phyloP scores from a whole-genome alignment of 345 rosid genomes.

The Geranium brycei region DNA sequence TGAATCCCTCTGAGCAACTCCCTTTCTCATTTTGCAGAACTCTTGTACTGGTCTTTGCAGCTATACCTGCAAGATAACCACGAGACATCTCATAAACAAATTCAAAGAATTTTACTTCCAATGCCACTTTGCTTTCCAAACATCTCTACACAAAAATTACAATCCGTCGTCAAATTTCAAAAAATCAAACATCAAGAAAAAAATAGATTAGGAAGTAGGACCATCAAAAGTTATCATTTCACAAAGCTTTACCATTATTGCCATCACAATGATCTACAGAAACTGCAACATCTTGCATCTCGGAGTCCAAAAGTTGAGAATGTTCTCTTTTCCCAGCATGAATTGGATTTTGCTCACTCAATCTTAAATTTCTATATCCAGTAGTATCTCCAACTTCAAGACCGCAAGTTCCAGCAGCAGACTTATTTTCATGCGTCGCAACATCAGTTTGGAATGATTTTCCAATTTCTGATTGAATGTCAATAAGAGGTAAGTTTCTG shows the following conservation, averaged over 20 bases:
- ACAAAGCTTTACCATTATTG: slow-evolving; percentile 14
- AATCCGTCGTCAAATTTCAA: not conserved
- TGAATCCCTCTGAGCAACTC: slow-evolving; percentile 15
- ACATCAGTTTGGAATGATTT: slow-evolving; percentile 3
- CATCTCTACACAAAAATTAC: not conserved
- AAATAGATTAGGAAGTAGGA: slow-evolving; percentile 10
- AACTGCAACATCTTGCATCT: slow-evolving; percentile 26
- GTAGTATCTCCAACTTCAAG: not conserved
- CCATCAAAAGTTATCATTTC: slow-evolving; percentile 19
- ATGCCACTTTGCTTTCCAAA: not conserved
- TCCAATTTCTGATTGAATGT: not conserved
- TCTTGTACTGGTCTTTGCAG: slow-evolving; percentile 7
- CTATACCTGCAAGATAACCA: slow-evolving; percentile 8
- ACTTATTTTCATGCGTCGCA: not conserved
- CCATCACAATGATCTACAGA: slow-evolving; percentile 16
- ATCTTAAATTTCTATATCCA: not conserved
- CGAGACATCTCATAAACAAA: not conserved
- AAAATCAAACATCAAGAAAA: not conserved
- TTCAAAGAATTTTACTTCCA: not conserved
- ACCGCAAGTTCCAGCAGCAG: not conserved
- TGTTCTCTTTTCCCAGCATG: not conserved
- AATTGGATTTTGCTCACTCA: not conserved
- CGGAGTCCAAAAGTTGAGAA: slow-evolving; percentile 1
- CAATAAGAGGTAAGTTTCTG: not conserved
- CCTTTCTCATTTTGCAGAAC: slow-evolving; percentile 12